Percentiles rank a stretch among this genome's conserved stretches.
phyloP scores from a whole-genome alignment of 2,329 filamentous ascomycete genomes.

The Xylariaceae sp. region DNA sequence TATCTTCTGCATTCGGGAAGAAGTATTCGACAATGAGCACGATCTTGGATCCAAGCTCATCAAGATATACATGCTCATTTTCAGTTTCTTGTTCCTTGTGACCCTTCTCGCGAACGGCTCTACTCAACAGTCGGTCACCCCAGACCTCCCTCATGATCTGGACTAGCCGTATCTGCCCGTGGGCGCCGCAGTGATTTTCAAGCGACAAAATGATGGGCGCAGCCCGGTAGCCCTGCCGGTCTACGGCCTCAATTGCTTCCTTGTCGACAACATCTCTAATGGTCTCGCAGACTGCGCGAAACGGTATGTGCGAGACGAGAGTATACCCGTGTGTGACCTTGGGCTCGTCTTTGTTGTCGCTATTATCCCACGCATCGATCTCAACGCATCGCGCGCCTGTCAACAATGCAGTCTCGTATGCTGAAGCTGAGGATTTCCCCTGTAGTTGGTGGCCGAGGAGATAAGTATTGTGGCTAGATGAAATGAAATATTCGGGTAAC shows the following conservation, averaged over 20 bases:
- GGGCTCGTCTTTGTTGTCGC: slow-evolving; percentile 65
- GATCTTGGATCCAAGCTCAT: slow-evolving; percentile 67
- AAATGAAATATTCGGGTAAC: slow-evolving; percentile 74
- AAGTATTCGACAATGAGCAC: slow-evolving; percentile 73
- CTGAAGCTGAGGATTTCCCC: slow-evolving; percentile 66
- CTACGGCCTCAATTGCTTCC: slow-evolving; percentile 56
- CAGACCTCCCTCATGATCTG: slow-evolving; percentile 71
- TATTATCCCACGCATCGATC: slow-evolving; percentile 75
- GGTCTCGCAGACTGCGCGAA: slow-evolving; percentile 69
- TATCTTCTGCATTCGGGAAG: slow-evolving; percentile 46
- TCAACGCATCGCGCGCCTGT: slow-evolving; percentile 74
- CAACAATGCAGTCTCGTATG: slow-evolving; percentile 67
- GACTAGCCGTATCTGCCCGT: slow-evolving; percentile 67
- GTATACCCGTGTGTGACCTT: slow-evolving; percentile 76
- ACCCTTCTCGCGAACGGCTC: slow-evolving; percentile 62
- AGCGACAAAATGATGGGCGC: slow-evolving; percentile 70
- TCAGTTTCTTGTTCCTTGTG: slow-evolving; percentile 59
- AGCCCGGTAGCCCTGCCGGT: slow-evolving; percentile 48
- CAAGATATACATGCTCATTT: slow-evolving; percentile 62
- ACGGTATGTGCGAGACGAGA: slow-evolving; percentile 69
- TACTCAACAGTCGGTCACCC: slow-evolving; percentile 64
- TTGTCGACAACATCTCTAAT: slow-evolving; percentile 68
- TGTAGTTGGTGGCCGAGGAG: slow-evolving; percentile 73
- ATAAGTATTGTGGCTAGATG: slow-evolving; percentile 77
- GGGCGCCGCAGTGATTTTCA: slow-evolving; percentile 69